Evolutionary conservation across 2,329 filamentous ascomycete species (phyloP), one percentile per base, ranked within the genome.

Genomic region (Alternaria longipes): DNA sequence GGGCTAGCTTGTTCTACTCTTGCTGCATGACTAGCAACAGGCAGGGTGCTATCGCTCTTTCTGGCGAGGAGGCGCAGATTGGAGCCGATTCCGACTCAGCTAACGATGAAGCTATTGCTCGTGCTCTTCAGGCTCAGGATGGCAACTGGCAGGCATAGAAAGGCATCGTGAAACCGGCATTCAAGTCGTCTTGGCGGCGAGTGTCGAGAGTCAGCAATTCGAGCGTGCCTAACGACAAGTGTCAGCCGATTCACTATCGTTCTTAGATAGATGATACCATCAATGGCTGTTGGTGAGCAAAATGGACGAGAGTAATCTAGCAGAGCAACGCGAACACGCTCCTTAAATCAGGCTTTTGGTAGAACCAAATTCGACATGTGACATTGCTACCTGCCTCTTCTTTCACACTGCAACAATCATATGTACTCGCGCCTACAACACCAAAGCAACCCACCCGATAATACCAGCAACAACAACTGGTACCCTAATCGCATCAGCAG

Each of bases 1-100:
- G 70, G 70, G 65, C 66, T 28, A 63, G 66, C 49, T 44, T 71
- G 49, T 68, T 70, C 54, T 73, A 73, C 59, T 71, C 69, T 8
- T 73, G 70, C 63, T 71, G 67, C 57, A 74, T 73, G 69, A 64
- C 66, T 11, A 57, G 56, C 4, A 65, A 56, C 9, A 64, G 62
- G 47, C 59, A 68, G 24, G 71, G 71, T 11, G 44, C 65, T 11
- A 71, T 72, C 56, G 68, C 66, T 26, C 66, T 74, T 3, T 54
- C 58, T 11, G 68, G 63, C 49, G 71, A 71, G 14, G 71, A 74
- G 41, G 65, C 65, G 5, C 52, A 53, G 8, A 65, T 74, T 28
- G 50, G 59, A 22, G 36, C 64, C 20, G 59, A 58, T 16, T 58
- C 54, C 22, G 60, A 68, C n/a, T 62, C 55, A 8, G 20, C 42